phyloP scores from a whole-genome alignment of 441 rosid species.

The Populus hybrid region DNA sequence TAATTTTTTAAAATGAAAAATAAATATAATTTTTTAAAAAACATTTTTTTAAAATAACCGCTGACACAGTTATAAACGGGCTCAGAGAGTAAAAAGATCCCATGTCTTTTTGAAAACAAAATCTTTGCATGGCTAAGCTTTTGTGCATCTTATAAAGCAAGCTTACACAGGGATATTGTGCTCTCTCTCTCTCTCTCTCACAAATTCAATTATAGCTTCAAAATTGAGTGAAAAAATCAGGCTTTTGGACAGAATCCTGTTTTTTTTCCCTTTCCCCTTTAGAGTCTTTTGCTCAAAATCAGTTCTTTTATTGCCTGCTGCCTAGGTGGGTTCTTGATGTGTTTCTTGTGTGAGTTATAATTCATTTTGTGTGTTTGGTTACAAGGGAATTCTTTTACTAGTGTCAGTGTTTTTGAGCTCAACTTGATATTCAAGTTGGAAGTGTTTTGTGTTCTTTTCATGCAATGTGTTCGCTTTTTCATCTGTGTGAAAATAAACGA shows the following conservation, averaged over 20 bases:
- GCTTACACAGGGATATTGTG: constrained; percentile 66
- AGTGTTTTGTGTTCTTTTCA: constrained; percentile 12
- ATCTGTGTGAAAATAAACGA: not conserved
- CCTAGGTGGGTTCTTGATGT: not conserved
- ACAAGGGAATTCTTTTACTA: not conserved
- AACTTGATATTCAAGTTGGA: not conserved
- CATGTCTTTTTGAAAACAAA: constrained; percentile 10
- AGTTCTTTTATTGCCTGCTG: not conserved
- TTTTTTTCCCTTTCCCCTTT: not conserved
- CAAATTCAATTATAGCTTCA: not conserved
- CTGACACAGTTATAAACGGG: too few relatives aligned
- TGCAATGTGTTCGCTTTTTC: constrained; percentile 22
- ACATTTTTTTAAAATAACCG: too few relatives aligned
- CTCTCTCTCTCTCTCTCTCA: constrained; percentile 14
- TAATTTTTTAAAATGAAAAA: too few relatives aligned
- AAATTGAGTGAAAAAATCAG: not conserved
- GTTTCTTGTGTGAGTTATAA: not conserved
- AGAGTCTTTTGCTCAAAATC: not conserved
- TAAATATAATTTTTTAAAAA: too few relatives aligned
- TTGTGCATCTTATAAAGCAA: constrained; percentile 48
- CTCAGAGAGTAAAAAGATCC: not conserved
- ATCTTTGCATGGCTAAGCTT: constrained; percentile 69
- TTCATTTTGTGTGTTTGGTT: not conserved
- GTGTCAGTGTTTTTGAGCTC: not conserved
- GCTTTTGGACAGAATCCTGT: not conserved